These are phyloP conservation scores for Trametes sanguinea DNA, from an alignment of 768 basidiomycete species.

Conservation along the genomic window DNA sequence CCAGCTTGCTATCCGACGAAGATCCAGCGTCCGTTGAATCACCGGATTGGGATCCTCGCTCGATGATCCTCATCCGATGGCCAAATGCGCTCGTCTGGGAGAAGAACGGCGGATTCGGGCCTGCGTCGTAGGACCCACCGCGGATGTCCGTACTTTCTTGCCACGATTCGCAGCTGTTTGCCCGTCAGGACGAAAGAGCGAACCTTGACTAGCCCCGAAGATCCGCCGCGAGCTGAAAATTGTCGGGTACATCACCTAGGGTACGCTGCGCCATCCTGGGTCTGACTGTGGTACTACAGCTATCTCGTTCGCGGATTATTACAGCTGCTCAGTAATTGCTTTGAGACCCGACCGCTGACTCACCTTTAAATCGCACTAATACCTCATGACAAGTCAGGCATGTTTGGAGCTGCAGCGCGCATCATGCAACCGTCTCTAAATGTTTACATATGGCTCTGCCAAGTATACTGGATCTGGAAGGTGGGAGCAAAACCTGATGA, in stretches of 20 bases:
- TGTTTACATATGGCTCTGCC: no score
- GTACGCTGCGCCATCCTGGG: background rate
- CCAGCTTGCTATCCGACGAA: background rate
- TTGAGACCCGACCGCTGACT: no score
- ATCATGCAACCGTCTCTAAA: no score
- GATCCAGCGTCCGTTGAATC: background rate
- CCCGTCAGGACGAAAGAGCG: background rate
- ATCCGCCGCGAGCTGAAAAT: background rate
- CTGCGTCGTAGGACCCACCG: background rate
- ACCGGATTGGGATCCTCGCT: background rate
- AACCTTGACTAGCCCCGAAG: background rate
- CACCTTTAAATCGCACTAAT: no score
- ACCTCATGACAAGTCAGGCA: no score
- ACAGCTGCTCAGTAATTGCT: no score
- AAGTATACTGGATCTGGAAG: no score
- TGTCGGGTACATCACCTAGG: background rate
- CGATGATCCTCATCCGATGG: background rate
- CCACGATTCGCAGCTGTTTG: background rate
- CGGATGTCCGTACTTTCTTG: background rate
- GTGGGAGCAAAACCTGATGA: background rate
- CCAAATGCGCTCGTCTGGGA: background rate
- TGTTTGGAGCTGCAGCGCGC: no score
- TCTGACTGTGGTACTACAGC: no score
- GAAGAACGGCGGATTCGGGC: slow-evolving; percentile 13
- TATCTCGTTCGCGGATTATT: no score